phyloP scores from a whole-genome alignment of 176 grass and related monocot species.

The Aegilops umbellulata region DNA sequence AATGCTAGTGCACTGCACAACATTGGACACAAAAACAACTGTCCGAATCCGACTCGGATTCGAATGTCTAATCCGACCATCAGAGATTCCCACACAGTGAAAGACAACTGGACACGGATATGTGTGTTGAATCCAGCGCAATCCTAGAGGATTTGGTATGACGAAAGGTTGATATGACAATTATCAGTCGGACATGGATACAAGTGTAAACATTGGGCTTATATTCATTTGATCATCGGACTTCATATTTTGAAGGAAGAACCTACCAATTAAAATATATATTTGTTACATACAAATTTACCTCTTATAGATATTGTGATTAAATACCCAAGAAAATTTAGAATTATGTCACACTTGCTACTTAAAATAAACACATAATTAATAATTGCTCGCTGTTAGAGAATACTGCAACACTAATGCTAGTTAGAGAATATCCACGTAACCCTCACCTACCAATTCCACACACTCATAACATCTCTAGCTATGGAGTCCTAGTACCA shows the following conservation, averaged over 20 bases:
- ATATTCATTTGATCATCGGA: not conserved
- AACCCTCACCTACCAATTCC: not conserved
- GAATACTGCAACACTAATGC: not conserved
- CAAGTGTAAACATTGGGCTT: not conserved
- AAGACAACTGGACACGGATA: not conserved
- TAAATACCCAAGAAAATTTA: no score
- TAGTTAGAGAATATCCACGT: not conserved
- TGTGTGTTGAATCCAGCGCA: not conserved
- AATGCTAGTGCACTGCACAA: not conserved
- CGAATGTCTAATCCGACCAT: not conserved
- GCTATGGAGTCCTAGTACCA: not conserved
- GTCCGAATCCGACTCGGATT: not conserved
- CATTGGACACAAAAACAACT: not conserved
- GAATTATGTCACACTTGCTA: no score
- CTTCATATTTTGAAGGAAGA: not conserved
- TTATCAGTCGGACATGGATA: not conserved
- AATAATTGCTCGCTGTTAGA: not conserved
- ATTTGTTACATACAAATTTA: not conserved
- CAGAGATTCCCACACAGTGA: not conserved
- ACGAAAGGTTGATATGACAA: not conserved
- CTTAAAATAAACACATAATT: no score
- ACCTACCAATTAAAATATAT: not conserved
- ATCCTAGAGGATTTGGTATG: not conserved
- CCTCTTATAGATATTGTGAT: no score
- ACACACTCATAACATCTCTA: not conserved